These are phyloP conservation scores for Lachancea kluyveri DNA, from an alignment of 805 yeast genomes.

Conservation along the genomic window DNA sequence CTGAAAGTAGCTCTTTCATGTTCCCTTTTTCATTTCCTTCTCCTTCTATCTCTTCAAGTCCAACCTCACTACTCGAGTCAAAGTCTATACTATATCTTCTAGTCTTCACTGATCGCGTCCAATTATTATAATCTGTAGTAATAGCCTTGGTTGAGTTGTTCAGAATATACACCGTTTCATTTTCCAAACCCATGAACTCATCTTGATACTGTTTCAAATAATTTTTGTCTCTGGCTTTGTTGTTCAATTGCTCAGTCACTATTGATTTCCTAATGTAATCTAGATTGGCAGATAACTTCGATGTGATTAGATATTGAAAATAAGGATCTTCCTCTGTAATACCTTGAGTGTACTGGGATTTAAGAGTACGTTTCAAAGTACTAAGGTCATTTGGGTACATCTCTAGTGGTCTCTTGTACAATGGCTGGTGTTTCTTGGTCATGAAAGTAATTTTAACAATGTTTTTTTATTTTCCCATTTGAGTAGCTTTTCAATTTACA, in stretches of 20 bases:
- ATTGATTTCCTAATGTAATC: slow-evolving; percentile 10
- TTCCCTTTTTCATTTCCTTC: neutral
- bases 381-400: too few species aligned
- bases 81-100: slow-evolving; percentile 28
- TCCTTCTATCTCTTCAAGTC: slow-evolving; percentile 3
- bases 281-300: slow-evolving; percentile 19
- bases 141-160: slow-evolving; percentile 4
- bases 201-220: slow-evolving; percentile 11
- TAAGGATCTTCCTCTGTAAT: slow-evolving; percentile 15
- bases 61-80: slow-evolving; percentile 15
- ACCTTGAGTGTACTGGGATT: too few species aligned
- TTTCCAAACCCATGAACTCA: slow-evolving; percentile 7
- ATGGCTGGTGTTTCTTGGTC: too few species aligned
- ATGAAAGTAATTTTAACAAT: too few species aligned
- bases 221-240: slow-evolving; percentile 1
- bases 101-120: slow-evolving; percentile 13
- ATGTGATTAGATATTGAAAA: slow-evolving; percentile 13
- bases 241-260: slow-evolving; percentile 10
- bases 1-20: neutral
- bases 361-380: too few species aligned
- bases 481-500: too few species aligned
- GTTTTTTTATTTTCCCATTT: too few species aligned
- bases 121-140: slow-evolving; percentile 13
- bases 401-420: too few species aligned
- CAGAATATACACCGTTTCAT: slow-evolving; percentile 1